Evolutionary conservation across 371 early-diverging fungal species (phyloP).

Genomic region (Mucor plumbeus): DNA sequence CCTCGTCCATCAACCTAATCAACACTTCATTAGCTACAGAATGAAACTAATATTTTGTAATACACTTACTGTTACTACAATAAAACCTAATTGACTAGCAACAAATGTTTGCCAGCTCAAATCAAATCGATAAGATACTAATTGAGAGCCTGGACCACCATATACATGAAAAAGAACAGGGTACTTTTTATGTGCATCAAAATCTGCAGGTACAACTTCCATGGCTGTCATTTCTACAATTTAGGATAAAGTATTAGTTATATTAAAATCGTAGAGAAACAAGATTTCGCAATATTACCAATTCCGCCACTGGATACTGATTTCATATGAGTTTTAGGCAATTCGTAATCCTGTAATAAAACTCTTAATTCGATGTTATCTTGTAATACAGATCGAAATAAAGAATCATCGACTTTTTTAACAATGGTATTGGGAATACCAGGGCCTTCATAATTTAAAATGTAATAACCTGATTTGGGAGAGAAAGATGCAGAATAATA

Average conservation of each 20-base stretch:
- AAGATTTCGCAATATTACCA: slow-evolving; percentile 23
- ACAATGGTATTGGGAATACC: slow-evolving; percentile 84
- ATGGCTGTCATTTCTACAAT: slow-evolving; percentile 81
- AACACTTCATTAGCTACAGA: background rate
- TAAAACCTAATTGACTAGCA: slow-evolving; percentile 64
- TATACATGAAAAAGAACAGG: slow-evolving; percentile 92
- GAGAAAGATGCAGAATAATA: slow-evolving; percentile 81
- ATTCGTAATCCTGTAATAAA: slow-evolving; percentile 50
- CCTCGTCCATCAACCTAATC: slow-evolving; percentile 86
- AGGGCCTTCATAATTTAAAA: slow-evolving; percentile 85
- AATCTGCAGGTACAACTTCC: slow-evolving; percentile 83
- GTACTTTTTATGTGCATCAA: slow-evolving; percentile 72
- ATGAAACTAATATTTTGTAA: background rate
- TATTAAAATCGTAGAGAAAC: no score
- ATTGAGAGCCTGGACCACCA: slow-evolving; percentile 93
- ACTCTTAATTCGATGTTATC: slow-evolving; percentile 58
- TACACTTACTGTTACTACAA: slow-evolving; percentile 64
- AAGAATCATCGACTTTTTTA: slow-evolving; percentile 55
- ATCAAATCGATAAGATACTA: slow-evolving; percentile 71
- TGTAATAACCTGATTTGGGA: slow-evolving; percentile 73
- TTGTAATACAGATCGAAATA: slow-evolving; percentile 59
- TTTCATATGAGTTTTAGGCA: slow-evolving; percentile 64
- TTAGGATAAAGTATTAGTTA: slow-evolving; percentile 2
- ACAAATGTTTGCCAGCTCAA: slow-evolving; percentile 81
- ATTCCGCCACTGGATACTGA: slow-evolving; percentile 63